Conservation (phyloP, 176 grass and related monocot genomes). For the Bothriochloa decipiens region DNA sequence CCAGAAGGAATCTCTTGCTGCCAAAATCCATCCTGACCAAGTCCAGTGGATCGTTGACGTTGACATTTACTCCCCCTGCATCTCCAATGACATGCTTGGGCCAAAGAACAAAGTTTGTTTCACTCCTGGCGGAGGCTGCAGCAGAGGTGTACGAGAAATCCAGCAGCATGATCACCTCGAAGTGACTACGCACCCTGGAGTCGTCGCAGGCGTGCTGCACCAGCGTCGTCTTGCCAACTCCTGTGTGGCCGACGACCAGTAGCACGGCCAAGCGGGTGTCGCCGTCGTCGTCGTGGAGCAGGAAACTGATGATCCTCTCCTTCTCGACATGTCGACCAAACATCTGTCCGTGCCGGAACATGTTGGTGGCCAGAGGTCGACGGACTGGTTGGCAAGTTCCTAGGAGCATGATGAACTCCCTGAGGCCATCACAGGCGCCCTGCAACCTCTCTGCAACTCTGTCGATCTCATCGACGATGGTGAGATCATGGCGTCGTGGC, state of each 20-base stretch:
- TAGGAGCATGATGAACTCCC: slow-evolving; percentile 14
- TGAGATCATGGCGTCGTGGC: not conserved
- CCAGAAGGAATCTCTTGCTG: no score
- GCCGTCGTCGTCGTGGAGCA: not conserved
- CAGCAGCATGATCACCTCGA: not conserved
- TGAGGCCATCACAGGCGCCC: not conserved
- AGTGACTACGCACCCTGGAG: not conserved
- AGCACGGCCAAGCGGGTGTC: not conserved
- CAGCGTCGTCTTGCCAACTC: not conserved
- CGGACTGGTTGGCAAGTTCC: not conserved
- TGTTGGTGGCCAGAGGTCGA: not conserved
- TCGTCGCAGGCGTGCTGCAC: slow-evolving; percentile 4
- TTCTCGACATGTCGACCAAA: slow-evolving; percentile 14
- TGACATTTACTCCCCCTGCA: not conserved
- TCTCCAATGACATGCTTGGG: not conserved
- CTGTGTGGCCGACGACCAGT: not conserved
- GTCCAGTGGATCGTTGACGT: not conserved
- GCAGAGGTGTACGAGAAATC: not conserved
- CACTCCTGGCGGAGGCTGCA: no score
- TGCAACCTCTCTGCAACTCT: not conserved
- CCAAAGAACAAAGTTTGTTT: not conserved
- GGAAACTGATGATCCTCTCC: slow-evolving; percentile 7
- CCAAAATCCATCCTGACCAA: not conserved
- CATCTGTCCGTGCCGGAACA: not conserved
- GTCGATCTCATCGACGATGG: not conserved